phyloP scores from a whole-genome alignment of 2,329 filamentous ascomycete species.

The Diaporthe longicolla region DNA sequence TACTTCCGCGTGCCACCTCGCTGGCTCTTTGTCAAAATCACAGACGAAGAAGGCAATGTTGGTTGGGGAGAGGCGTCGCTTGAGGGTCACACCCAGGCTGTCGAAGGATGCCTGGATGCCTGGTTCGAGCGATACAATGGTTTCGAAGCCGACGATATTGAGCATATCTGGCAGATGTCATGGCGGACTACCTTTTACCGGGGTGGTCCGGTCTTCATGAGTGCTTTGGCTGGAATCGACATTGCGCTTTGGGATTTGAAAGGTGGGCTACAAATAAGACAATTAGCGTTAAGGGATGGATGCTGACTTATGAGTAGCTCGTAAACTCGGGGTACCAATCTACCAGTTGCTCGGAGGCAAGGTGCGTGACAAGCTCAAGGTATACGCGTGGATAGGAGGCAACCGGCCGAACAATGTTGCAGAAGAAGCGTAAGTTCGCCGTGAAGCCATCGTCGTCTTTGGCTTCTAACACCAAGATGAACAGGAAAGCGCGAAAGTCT shows the following conservation, averaged over 20 bases:
- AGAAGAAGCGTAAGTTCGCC: constrained; percentile 60
- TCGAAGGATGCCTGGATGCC: constrained; percentile 75
- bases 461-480: neutral
- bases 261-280: constrained; percentile 47
- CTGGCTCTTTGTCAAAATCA: constrained; percentile 79
- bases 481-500: constrained; percentile 62
- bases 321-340: constrained; percentile 66
- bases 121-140: constrained; percentile 69
- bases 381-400: constrained; percentile 80
- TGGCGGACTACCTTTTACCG: constrained; percentile 77
- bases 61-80: constrained; percentile 78
- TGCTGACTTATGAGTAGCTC: constrained; percentile 34
- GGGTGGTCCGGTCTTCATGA: constrained; percentile 79
- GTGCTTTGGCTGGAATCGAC: constrained; percentile 76
- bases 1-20: constrained; percentile 76
- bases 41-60: constrained; percentile 68
- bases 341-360: constrained; percentile 77
- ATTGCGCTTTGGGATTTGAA: constrained; percentile 80
- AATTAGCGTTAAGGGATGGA: neutral
- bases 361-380: constrained; percentile 72
- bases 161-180: constrained; percentile 77
- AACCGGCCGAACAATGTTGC: constrained; percentile 74
- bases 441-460: neutral
- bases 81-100: constrained; percentile 75
- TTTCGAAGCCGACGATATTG: constrained; percentile 76